Conservation (phyloP, 306 rosid species). For the Prunus dulcis region DNA sequence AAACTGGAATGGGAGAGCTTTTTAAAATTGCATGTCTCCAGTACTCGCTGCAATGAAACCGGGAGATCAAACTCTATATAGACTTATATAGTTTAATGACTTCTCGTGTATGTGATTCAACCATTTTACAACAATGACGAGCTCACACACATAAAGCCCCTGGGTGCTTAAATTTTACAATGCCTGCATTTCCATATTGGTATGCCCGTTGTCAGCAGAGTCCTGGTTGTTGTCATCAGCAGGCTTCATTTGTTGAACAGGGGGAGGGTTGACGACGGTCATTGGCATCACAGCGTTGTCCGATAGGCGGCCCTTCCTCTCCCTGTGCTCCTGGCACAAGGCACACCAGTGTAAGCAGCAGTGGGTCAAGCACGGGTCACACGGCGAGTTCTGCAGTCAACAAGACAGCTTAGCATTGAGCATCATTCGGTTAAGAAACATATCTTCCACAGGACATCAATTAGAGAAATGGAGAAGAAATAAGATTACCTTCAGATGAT, state of each 20-base stretch:
- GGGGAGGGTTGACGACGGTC: constrained; percentile 85
- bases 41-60: not conserved
- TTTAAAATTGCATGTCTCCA: not conserved
- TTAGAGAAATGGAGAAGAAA: not conserved
- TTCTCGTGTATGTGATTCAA: constrained; percentile 5
- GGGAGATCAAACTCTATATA: not conserved
- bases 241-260: constrained; percentile 77
- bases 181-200: constrained; percentile 81
- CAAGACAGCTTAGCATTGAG: not conserved
- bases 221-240: constrained; percentile 36
- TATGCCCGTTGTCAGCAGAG: constrained; percentile 46
- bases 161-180: constrained; percentile 33
- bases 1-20: not conserved
- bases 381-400: constrained; percentile 70
- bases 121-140: constrained; percentile 2
- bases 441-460: not conserved
- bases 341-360: constrained; percentile 98
- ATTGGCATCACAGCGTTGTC: constrained; percentile 57
- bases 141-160: constrained; percentile 11
- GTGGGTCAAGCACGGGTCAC: constrained; percentile 89
- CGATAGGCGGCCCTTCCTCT: constrained; percentile 80
- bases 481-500: constrained; percentile 75
- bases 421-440: not conserved
- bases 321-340: constrained; percentile 95
- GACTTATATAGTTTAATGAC: not conserved